Conservation (phyloP, 2,329 filamentous ascomycete genomes). For the Colletotrichum aenigma region DNA sequence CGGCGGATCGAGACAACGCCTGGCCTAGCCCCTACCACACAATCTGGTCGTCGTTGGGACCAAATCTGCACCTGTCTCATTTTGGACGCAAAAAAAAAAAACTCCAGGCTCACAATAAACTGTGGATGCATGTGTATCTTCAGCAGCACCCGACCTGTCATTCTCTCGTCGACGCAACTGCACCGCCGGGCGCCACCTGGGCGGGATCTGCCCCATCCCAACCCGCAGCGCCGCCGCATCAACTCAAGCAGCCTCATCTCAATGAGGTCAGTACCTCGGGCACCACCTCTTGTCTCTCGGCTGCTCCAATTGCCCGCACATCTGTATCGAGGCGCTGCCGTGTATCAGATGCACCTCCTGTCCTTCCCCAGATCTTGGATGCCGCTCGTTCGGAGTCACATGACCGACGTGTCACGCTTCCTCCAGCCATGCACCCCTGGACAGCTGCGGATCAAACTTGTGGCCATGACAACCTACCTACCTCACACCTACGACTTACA, state of each 20-base stretch:
- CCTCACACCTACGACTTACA: neutral
- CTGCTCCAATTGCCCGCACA: neutral
- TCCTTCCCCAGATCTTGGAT: neutral
- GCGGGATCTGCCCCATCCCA: neutral
- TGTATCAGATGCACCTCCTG: neutral
- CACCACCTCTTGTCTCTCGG: neutral
- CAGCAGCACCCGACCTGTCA: neutral
- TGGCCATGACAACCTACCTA: neutral
- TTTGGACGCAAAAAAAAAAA: neutral
- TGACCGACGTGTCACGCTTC: neutral
- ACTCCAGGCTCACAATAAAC: neutral
- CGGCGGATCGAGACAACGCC: neutral
- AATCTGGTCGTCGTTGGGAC: neutral
- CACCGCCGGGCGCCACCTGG: neutral
- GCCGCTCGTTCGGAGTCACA: neutral
- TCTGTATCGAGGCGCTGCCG: neutral
- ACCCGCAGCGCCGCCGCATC: neutral
- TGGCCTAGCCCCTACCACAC: neutral
- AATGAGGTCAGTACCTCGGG: neutral
- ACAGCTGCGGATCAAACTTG: neutral
- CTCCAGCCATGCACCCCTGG: neutral
- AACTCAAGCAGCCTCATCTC: neutral
- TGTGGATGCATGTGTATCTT: neutral
- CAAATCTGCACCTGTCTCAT: neutral
- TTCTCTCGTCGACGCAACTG: neutral